Conservation (phyloP, 2,329 filamentous ascomycete species). For the Fusarium solani-melongenae region DNA sequence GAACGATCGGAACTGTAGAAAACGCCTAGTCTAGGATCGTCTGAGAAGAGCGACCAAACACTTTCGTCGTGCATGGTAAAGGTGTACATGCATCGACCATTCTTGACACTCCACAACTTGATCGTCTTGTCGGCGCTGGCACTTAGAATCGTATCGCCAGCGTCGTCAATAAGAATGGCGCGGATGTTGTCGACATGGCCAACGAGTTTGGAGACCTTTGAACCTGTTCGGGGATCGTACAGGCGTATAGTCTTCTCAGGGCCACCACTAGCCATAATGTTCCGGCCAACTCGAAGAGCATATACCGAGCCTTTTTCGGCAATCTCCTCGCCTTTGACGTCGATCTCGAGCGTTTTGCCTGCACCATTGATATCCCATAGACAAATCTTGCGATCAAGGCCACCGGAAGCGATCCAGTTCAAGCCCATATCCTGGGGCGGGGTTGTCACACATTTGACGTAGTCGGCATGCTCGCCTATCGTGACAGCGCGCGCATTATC, state of each 20-base stretch:
- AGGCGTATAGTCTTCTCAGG: constrained; percentile 93
- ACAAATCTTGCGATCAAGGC: constrained; percentile 90
- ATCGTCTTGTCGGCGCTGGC: constrained; percentile 96
- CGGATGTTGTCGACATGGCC: constrained; percentile 96
- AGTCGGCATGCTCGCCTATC: constrained; percentile 94
- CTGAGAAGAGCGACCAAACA: constrained; percentile 94
- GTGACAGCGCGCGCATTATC: constrained; percentile 67
- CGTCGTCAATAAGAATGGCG: constrained; percentile 88
- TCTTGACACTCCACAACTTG: constrained; percentile 97
- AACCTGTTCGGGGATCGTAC: constrained; percentile 90
- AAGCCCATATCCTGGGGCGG: constrained; percentile 69
- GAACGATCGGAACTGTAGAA: constrained; percentile 97
- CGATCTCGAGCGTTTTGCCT: constrained; percentile 88
- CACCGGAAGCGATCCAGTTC: constrained; percentile 93
- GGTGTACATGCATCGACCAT: constrained; percentile 96
- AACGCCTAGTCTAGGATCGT: constrained; percentile 83
- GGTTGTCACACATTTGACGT: constrained; percentile 92
- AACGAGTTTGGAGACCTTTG: constrained; percentile 94
- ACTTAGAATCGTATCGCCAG: constrained; percentile 91
- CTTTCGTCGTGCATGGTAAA: constrained; percentile 99
- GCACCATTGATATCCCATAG: constrained; percentile 93
- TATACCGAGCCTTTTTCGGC: constrained; percentile 95
- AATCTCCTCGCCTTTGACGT: constrained; percentile 84
- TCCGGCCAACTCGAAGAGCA: constrained; percentile 82
- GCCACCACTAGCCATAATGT: constrained; percentile 88